Conservation (phyloP, 805 yeast genomes). For the Metschnikowia lochheadii region DNA sequence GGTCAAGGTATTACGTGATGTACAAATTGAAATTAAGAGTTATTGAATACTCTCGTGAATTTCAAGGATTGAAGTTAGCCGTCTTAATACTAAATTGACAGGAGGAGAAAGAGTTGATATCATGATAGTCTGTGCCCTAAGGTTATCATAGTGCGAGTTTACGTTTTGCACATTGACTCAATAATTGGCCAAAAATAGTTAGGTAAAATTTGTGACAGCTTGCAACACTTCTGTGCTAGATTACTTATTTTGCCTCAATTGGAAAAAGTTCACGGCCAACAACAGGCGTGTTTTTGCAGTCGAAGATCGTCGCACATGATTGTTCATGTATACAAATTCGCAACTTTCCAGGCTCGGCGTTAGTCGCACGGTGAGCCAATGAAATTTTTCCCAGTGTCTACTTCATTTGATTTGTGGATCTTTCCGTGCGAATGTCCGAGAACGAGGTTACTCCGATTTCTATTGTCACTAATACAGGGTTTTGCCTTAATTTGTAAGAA, state of each 20-base stretch:
- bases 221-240: background rate
- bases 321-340: background rate
- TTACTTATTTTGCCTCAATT: background rate
- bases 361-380: slow-evolving; percentile 1
- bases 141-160: background rate
- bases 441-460: background rate
- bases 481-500: background rate
- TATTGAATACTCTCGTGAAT: background rate
- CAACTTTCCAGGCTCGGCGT: slow-evolving; percentile 1
- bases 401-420: slow-evolving; percentile 1
- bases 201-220: background rate
- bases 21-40: background rate
- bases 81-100: background rate
- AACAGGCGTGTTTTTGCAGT: background rate
- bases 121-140: background rate
- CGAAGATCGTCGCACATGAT: background rate
- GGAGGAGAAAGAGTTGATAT: background rate
- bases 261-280: background rate
- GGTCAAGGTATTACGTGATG: background rate
- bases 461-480: background rate
- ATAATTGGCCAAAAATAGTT: background rate
- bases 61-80: background rate
- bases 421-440: slow-evolving; percentile 2
- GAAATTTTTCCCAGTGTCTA: background rate
- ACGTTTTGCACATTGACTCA: background rate